Conservation (phyloP, 176 grass and related monocot species). For the Aegilops bicornis region DNA sequence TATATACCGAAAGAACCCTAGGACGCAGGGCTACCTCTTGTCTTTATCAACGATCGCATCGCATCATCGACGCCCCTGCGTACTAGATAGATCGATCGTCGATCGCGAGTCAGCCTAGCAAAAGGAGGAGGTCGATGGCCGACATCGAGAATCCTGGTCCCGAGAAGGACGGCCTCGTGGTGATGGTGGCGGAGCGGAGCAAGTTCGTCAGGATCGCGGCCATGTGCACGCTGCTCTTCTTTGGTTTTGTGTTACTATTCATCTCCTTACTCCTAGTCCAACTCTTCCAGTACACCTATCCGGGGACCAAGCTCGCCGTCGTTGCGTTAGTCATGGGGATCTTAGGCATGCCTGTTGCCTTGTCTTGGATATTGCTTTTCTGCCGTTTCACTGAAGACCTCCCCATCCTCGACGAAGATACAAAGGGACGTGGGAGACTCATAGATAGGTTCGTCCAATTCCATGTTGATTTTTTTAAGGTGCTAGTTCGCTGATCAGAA, state of each 20-base stretch:
- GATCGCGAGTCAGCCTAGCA: no score
- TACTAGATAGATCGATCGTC: no score
- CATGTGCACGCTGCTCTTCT: background rate
- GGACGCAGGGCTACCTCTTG: no score
- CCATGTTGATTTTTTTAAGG: background rate
- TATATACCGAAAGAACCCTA: no score
- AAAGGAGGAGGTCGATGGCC: no score
- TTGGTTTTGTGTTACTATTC: background rate
- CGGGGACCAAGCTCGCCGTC: background rate
- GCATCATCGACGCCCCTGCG: no score
- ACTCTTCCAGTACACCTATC: background rate
- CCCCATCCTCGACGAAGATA: background rate
- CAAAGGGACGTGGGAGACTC: background rate
- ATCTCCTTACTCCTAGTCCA: background rate
- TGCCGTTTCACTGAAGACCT: background rate
- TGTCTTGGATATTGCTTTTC: background rate
- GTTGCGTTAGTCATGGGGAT: background rate
- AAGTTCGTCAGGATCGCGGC: background rate
- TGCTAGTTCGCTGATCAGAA: background rate
- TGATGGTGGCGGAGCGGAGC: background rate
- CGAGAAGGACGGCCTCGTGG: background rate
- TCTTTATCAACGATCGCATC: no score
- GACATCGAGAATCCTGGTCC: background rate
- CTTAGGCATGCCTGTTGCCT: background rate
- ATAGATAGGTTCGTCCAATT: background rate